These are phyloP conservation scores for Ogataea nonfermentans DNA, from an alignment of 805 yeast species.

Conservation along the genomic window DNA sequence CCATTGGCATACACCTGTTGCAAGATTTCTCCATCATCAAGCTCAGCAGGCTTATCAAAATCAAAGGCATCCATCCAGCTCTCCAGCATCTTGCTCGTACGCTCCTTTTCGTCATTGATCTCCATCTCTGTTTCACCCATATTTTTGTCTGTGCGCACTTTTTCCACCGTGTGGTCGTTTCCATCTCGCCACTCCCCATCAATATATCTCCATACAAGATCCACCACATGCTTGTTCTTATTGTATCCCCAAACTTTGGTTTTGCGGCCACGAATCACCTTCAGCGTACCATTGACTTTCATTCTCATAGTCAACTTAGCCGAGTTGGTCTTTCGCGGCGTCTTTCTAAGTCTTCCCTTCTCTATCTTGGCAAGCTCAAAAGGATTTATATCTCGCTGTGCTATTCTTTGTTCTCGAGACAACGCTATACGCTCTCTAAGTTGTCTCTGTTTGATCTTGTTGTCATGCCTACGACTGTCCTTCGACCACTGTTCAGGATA, in stretches of 20 bases:
- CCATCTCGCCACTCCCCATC: slow-evolving; percentile 80
- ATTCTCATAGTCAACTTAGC: slow-evolving; percentile 65
- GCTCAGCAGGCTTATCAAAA: slow-evolving; percentile 49
- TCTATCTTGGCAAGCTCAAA: slow-evolving; percentile 24
- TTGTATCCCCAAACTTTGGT: slow-evolving; percentile 91
- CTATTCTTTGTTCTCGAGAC: slow-evolving; percentile 40
- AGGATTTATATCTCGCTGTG: slow-evolving; percentile 42
- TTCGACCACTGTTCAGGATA: slow-evolving; percentile 46
- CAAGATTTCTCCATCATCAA: slow-evolving; percentile 45
- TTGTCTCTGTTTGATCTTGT: slow-evolving; percentile 27
- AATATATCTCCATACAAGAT: slow-evolving; percentile 59
- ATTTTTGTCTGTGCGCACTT: slow-evolving; percentile 23
- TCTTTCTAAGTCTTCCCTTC: slow-evolving; percentile 60
- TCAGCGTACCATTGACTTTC: slow-evolving; percentile 53
- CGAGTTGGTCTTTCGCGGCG: slow-evolving; percentile 47
- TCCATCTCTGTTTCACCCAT: slow-evolving; percentile 29
- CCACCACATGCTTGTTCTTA: slow-evolving; percentile 58
- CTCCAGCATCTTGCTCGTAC: slow-evolving; percentile 46
- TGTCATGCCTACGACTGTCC: slow-evolving; percentile 44
- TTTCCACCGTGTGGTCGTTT: slow-evolving; percentile 74
- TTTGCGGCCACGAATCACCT: slow-evolving; percentile 59
- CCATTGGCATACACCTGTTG: slow-evolving; percentile 30
- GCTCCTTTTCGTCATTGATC: slow-evolving; percentile 36
- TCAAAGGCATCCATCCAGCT: slow-evolving; percentile 47
- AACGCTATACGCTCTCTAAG: slow-evolving; percentile 35